Base-by-base conservation (phyloP, 2,329 filamentous ascomycete genomes). In the Claviceps capensis region DNA sequence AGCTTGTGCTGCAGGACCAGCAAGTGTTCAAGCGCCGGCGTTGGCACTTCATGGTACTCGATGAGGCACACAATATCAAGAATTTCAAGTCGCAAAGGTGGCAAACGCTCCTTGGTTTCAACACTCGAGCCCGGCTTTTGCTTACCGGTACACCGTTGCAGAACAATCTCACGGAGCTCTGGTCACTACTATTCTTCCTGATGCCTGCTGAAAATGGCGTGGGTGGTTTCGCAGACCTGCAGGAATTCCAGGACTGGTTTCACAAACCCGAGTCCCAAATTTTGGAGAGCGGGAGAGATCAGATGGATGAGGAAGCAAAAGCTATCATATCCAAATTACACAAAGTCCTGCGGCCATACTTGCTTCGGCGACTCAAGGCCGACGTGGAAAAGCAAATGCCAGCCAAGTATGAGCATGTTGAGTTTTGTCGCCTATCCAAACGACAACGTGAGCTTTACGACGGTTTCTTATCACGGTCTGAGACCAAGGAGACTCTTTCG, bases 321-420 rank as follows among this genome's bases (percentile, higher is more conserved):
- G 85, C 85, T 53, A 90, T 96, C 58, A 94, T 98, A 57, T 82
- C 83, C 46, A 95, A 97, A 65, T 78, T 98, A 4, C 94, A 98
- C 70, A 89, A 94, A 58, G 88, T 97, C 22, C 75, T 98, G 9
- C 82, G 94, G 2, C 93, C 93, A 0, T 97, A 96, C 62, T 77
- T 98, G 11, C 76, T 98, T 6, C 83, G 93, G 49, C 82, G 93
- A 52, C 72, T 98, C 53, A 98, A 98, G 69, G 86, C 88, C 45
- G 93, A 98, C 63, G 93, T 98, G 5, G 94, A 98, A 70, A 96
- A 97, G 70, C 93, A 98, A 65, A 95, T 98, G 87, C 93, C 94
- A 0, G 90, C 82, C 55, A 98, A 98, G 66, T 95, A 95, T 63
- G 94, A 98, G 66, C 90, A 96, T 62, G 89, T 98, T 19, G 87